These are phyloP conservation scores for Viridothelium virens DNA, from an alignment of 495 filamentous ascomycete species.

Conservation along the genomic window DNA sequence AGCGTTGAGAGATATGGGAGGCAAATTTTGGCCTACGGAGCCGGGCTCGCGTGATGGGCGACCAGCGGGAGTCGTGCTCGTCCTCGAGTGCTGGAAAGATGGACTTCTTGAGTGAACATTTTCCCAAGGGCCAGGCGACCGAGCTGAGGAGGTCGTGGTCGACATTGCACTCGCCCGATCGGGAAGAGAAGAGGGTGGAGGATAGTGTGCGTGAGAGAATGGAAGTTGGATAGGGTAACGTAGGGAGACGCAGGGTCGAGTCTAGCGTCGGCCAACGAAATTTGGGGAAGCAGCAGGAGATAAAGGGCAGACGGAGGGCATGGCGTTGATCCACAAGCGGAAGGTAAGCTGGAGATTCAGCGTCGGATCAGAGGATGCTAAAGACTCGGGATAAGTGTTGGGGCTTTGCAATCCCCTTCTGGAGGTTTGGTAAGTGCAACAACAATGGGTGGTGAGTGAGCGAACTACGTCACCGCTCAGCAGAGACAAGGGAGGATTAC, in stretches of 20 bases:
- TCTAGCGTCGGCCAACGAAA: conserved; percentile 1
- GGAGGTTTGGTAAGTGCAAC: not conserved
- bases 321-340: not conserved
- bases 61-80: not conserved
- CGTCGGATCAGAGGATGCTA: not conserved
- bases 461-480: not conserved
- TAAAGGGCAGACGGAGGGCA: not conserved
- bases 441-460: conserved; percentile 1
- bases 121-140: conserved; percentile 5
- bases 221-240: not conserved
- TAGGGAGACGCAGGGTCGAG: conserved; percentile 1
- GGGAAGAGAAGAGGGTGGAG: not conserved
- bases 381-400: not conserved
- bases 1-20: conserved; percentile 1
- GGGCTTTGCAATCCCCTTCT: not conserved
- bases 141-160: not conserved
- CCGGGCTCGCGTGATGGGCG: not conserved
- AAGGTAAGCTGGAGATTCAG: not conserved
- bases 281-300: not conserved
- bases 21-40: conserved; percentile 12
- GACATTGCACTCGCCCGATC: not conserved
- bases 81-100: not conserved
- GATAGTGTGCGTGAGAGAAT: not conserved
- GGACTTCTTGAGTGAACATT: not conserved
- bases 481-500: conserved; percentile 1